These are phyloP conservation scores for Capsicum baccatum DNA, from an alignment of 257 asterid species.

Conservation along the genomic window DNA sequence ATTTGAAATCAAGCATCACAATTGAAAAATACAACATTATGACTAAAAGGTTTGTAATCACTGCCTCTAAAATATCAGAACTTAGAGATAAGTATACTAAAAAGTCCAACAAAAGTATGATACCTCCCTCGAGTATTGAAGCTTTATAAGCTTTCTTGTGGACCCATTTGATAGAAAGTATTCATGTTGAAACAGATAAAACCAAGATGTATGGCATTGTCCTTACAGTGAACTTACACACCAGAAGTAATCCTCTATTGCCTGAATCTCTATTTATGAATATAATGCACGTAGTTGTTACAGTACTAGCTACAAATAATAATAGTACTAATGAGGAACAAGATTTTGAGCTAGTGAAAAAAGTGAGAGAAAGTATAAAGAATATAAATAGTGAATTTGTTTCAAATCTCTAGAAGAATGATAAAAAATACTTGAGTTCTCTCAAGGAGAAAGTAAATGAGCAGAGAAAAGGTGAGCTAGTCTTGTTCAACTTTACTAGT, in stretches of 20 bases:
- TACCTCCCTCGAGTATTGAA: constrained; percentile 46
- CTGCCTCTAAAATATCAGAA: constrained; percentile 36
- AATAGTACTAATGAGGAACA: constrained; percentile 4
- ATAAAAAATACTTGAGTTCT: constrained; percentile 37
- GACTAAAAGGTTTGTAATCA: constrained; percentile 45
- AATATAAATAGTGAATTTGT: constrained; percentile 13
- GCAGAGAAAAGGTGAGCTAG: constrained; percentile 37
- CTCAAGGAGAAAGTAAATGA: constrained; percentile 32
- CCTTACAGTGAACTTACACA: constrained; percentile 28
- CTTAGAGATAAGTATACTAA: constrained; percentile 43
- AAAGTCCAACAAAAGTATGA: constrained; percentile 23
- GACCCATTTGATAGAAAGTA: constrained; percentile 42
- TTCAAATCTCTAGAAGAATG: neutral
- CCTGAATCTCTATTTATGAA: constrained; percentile 25
- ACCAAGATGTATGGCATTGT: constrained; percentile 7
- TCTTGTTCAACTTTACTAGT: constrained; percentile 49
- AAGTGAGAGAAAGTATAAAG: constrained; percentile 23
- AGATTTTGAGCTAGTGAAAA: constrained; percentile 3
- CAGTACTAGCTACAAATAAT: neutral
- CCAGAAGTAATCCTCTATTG: constrained; percentile 12
- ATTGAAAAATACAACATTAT: constrained; percentile 44
- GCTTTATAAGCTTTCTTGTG: constrained; percentile 55
- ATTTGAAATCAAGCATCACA: constrained; percentile 29
- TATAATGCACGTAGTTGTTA: neutral
- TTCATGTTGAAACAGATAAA: constrained; percentile 30